Conservation (phyloP, 805 yeast species). For the Ogataea siamensis region DNA sequence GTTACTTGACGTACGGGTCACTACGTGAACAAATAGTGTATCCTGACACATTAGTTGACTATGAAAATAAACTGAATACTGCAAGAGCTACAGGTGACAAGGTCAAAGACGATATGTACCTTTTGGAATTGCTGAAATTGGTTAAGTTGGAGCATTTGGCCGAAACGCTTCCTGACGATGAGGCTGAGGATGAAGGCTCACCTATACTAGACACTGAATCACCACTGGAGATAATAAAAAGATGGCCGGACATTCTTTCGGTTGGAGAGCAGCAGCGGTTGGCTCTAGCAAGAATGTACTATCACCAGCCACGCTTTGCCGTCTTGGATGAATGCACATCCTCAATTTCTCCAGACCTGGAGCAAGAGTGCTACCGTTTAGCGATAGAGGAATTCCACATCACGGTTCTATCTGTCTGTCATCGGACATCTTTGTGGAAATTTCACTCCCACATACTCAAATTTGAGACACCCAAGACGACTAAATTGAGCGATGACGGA, state of each 20-base stretch:
- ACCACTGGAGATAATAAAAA: constrained; percentile 66
- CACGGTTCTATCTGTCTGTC: constrained; percentile 86
- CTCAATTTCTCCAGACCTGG: constrained; percentile 88
- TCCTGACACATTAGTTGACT: constrained; percentile 70
- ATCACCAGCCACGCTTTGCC: constrained; percentile 90
- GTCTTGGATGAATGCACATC: constrained; percentile 95
- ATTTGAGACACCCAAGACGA: too few relatives aligned
- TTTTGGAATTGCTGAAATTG: constrained; percentile 51
- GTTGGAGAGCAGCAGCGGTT: constrained; percentile 91
- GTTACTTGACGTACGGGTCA: constrained; percentile 78
- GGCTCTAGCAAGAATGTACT: constrained; percentile 90
- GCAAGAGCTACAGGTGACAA: constrained; percentile 34
- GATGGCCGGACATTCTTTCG: constrained; percentile 87
- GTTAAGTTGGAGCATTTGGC: constrained; percentile 61
- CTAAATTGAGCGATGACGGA: constrained; percentile 7
- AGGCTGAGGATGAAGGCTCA: constrained; percentile 19
- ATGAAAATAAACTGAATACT: constrained; percentile 34
- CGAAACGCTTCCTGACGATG: constrained; percentile 33
- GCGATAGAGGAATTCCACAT: constrained; percentile 73
- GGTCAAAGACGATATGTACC: constrained; percentile 45
- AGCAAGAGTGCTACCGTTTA: constrained; percentile 80
- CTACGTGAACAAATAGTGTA: constrained; percentile 86
- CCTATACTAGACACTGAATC: constrained; percentile 17
- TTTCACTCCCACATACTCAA: constrained; percentile 81
- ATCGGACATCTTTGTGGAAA: constrained; percentile 88